phyloP scores from a whole-genome alignment of 257 asterid genomes.

The Paraleonurus japonicus region DNA sequence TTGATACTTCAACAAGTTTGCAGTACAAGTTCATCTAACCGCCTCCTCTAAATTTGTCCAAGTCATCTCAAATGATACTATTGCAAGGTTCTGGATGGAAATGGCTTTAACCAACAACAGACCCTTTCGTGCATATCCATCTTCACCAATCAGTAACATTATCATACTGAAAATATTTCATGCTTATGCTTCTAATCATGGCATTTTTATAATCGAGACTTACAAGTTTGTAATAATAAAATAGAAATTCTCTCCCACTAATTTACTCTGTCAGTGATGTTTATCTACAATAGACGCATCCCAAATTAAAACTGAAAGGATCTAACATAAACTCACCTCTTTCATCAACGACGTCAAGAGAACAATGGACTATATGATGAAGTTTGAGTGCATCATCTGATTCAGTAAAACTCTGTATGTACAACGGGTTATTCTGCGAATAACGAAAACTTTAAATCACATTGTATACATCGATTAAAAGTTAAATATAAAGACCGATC shows the following conservation, averaged over 20 bases:
- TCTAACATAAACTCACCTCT: slow-evolving; percentile 47
- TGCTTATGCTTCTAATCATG: no score
- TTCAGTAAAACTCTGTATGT: slow-evolving; percentile 27
- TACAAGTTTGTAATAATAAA: background rate
- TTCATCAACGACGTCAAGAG: slow-evolving; percentile 91
- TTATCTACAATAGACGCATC: no score
- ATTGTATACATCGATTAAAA: background rate
- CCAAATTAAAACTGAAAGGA: background rate
- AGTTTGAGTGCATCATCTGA: slow-evolving; percentile 49
- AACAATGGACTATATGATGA: slow-evolving; percentile 92
- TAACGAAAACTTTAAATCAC: no score
- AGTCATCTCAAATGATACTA: no score
- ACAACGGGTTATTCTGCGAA: slow-evolving; percentile 29
- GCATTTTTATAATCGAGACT: no score
- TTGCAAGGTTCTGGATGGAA: no score
- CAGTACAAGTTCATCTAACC: background rate
- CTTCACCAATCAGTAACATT: background rate
- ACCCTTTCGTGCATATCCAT: background rate
- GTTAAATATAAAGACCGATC: background rate
- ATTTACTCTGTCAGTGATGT: no score
- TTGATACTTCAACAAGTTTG: no score
- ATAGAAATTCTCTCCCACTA: background rate
- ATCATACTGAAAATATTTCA: no score
- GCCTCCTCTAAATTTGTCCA: no score
- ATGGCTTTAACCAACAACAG: background rate